Conservation (phyloP, 345 rosid species). For the Moringa oleifera region DNA sequence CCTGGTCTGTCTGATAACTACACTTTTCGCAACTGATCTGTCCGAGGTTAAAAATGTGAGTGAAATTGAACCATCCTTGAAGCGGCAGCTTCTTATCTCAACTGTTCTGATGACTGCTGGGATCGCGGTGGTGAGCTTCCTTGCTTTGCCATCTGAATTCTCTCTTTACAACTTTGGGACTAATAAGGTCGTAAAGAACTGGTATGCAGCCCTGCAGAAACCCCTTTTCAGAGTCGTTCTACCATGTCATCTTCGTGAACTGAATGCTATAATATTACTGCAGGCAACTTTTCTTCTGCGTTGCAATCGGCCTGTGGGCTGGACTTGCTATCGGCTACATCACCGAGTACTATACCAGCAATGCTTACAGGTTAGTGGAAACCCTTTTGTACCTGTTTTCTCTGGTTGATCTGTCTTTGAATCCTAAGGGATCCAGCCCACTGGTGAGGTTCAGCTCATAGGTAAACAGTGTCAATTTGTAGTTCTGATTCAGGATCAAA, state of each 20-base stretch:
- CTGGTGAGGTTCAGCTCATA: too few species aligned
- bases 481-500: too few species aligned
- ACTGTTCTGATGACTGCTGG: constrained; percentile 67
- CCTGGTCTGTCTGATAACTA: constrained; percentile 52
- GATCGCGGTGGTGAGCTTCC: constrained; percentile 43
- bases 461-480: too few species aligned
- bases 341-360: constrained; percentile 64
- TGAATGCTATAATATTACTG: not conserved
- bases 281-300: constrained; percentile 71
- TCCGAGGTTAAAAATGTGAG: constrained; percentile 46
- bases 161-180: constrained; percentile 54
- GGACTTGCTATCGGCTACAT: constrained; percentile 59
- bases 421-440: too few species aligned
- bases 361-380: constrained; percentile 48
- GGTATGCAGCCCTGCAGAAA: constrained; percentile 27
- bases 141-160: constrained; percentile 56
- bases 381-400: too few species aligned
- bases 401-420: too few species aligned
- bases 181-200: constrained; percentile 48
- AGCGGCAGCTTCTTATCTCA: constrained; percentile 59
- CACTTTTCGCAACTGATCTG: constrained; percentile 63
- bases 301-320: constrained; percentile 60
- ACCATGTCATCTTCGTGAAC: too few species aligned
- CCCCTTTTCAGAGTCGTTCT: not conserved
- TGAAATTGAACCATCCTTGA: constrained; percentile 55